Evolutionary conservation across 1,139 yeast species (phyloP).

Genomic region (Fermentozyma sake): DNA sequence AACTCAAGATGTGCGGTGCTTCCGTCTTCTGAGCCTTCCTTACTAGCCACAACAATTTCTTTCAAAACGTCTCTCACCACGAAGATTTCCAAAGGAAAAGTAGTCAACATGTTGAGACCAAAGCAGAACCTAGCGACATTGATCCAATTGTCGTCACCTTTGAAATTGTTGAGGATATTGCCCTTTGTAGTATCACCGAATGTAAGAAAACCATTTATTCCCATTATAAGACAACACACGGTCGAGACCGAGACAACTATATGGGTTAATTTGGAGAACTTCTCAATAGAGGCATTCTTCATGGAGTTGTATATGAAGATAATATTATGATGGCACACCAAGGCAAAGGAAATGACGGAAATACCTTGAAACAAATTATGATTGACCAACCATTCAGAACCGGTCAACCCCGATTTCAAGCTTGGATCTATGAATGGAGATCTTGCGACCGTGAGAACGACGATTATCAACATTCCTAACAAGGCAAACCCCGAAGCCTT

Average conservation of each 20-base stretch:
- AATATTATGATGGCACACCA: constrained; percentile 94
- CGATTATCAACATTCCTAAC: constrained; percentile 77
- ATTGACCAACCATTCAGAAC: constrained; percentile 52
- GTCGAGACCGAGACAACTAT: constrained; percentile 79
- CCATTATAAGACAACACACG: constrained; percentile 75
- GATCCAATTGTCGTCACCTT: constrained; percentile 64
- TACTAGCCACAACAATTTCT: constrained; percentile 46
- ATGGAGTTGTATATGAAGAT: constrained; percentile 84
- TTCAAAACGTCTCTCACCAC: constrained; percentile 82
- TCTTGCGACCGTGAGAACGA: constrained; percentile 63
- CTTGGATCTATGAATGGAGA: constrained; percentile 60
- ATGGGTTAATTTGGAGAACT: constrained; percentile 77
- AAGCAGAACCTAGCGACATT: constrained; percentile 88
- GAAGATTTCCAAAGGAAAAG: constrained; percentile 85
- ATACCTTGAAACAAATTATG: constrained; percentile 79
- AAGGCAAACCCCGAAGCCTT: constrained; percentile 86
- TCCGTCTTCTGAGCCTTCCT: constrained; percentile 13
- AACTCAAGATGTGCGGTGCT: constrained; percentile 40
- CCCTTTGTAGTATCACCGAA: constrained; percentile 83
- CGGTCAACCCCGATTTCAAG: constrained; percentile 44
- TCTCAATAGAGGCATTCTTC: constrained; percentile 65
- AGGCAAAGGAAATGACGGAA: constrained; percentile 86
- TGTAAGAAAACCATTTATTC: constrained; percentile 69
- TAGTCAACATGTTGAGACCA: constrained; percentile 91
- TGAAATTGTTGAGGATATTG: constrained; percentile 81